These are phyloP conservation scores for Protea cynaroides DNA, from an alignment of 164 flowering plant species.

Conservation along the genomic window DNA sequence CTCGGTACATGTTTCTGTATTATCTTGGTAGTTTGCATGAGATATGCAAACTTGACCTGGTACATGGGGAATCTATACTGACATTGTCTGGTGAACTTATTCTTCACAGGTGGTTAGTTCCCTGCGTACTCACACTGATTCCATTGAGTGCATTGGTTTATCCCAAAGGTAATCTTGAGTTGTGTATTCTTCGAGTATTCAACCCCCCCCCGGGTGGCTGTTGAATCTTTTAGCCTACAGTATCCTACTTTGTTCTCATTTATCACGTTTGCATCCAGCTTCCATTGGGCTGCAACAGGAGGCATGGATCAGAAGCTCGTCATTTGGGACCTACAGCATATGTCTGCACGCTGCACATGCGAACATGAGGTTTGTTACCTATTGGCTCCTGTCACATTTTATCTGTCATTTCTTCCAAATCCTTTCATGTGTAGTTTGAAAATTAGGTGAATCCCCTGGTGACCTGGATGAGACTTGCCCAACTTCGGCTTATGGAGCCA, in stretches of 20 bases:
- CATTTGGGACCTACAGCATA: constrained; percentile 78
- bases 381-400: background rate
- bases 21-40: background rate
- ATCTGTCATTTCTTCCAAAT: too few relatives aligned
- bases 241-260: background rate
- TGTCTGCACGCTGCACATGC: constrained; percentile 56
- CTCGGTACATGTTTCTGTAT: background rate
- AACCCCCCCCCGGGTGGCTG: too few relatives aligned
- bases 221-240: background rate
- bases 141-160: constrained; percentile 70
- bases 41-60: background rate
- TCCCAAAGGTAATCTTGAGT: constrained; percentile 38
- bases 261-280: constrained; percentile 31
- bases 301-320: constrained; percentile 76
- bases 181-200: too few relatives aligned
- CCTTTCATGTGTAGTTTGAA: too few relatives aligned
- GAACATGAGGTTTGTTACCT: constrained; percentile 56
- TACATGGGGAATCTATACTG: too few relatives aligned
- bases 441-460: too few relatives aligned
- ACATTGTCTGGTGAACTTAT: too few relatives aligned
- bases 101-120: constrained; percentile 67
- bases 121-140: constrained; percentile 62
- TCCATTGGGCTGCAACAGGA: constrained; percentile 77
- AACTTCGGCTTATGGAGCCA: too few relatives aligned
- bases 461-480: too few relatives aligned